A percentile compares a stretch with the other conserved stretches of the same genome.
Evolutionary conservation across 2,329 filamentous ascomycete species (phyloP).

Genomic region (Colletotrichum abscissum): DNA sequence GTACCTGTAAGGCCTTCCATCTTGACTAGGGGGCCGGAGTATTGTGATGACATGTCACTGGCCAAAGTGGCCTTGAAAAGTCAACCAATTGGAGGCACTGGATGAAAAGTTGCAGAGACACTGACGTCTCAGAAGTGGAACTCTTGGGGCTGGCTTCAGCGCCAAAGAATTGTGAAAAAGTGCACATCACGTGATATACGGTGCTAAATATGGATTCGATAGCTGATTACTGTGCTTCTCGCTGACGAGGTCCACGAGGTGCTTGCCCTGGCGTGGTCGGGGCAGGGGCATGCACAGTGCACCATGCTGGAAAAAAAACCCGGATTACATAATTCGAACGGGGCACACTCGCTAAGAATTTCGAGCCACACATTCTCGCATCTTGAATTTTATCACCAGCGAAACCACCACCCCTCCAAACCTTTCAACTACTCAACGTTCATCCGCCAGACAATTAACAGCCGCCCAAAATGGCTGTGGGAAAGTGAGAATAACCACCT

Average conservation of each 20-base stretch:
- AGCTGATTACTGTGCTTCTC: neutral
- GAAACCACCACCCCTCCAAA: conserved; percentile 52
- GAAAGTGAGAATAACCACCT: conserved; percentile 59
- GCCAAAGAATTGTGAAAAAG: neutral
- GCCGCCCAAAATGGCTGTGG: conserved; percentile 67
- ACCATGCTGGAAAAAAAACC: accelerated
- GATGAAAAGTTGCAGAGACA: neutral
- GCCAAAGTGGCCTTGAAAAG: neutral
- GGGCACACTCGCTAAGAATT: conserved; percentile 40
- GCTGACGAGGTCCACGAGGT: too few relatives aligned
- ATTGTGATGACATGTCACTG: conserved; percentile 4
- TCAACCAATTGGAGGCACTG: neutral
- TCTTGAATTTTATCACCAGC: conserved; percentile 44
- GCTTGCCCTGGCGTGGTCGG: neutral
- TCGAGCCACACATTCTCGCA: conserved; percentile 40
- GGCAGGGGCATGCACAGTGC: conserved; percentile 14
- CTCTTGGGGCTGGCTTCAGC: neutral
- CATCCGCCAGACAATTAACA: conserved; percentile 58
- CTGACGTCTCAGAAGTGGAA: neutral
- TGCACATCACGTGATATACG: neutral
- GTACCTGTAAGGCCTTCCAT: neutral
- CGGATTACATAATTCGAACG: conserved; percentile 32
- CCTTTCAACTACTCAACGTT: conserved; percentile 56
- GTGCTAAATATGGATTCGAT: neutral
- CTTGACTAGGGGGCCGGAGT: neutral